Base-by-base conservation (phyloP, 257 asterid species). In the Haberlea rhodopensis region DNA sequence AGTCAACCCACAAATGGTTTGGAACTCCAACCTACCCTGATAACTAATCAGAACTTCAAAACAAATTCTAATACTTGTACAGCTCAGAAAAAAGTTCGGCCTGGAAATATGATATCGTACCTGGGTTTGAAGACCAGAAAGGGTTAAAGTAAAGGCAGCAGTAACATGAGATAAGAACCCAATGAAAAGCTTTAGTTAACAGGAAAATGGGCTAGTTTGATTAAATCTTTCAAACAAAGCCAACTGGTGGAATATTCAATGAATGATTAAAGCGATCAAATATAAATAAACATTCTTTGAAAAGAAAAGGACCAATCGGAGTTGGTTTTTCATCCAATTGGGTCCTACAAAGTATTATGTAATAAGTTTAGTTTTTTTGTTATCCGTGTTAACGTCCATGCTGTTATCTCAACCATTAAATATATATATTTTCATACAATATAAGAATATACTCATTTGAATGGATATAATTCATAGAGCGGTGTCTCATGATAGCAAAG, bases 211-310 rank as follows among this genome's bases (percentile, higher is more conserved):
- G 62, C 20, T 5, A 40, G 2, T 11, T 8, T 28, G 55, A 62
- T 58, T 63, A 27, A 26, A 60, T 28, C 11, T 21, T 21, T 26
- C 15, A 59, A 59, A 53, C 13, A 25, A 51, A 61, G 34, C 65
- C 74, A 51, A 56, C 26, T 51, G 65, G 78, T 54, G 68, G 78
- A 68, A 71, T 74, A 57, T 77, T 77, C 78, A 73, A 70, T 55
- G 40, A 37, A 16, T 21, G 23, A 60, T 16, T 34, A 46, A 45
- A 23, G 31, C 60, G 27, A 55, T 54, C 25, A 26, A 25, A 11
- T 23, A 49, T 43, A 21, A 6, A 43, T 11, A 37, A 2, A 11
- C 1, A 37, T 11, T 20, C 46, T 8, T n/a, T 6, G 15, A 20
- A 26, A 48, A 51, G 10, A 49, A 5, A 51, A 6, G 56, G 57